phyloP scores from a whole-genome alignment of 768 basidiomycete species.

The Suillus sp. region DNA sequence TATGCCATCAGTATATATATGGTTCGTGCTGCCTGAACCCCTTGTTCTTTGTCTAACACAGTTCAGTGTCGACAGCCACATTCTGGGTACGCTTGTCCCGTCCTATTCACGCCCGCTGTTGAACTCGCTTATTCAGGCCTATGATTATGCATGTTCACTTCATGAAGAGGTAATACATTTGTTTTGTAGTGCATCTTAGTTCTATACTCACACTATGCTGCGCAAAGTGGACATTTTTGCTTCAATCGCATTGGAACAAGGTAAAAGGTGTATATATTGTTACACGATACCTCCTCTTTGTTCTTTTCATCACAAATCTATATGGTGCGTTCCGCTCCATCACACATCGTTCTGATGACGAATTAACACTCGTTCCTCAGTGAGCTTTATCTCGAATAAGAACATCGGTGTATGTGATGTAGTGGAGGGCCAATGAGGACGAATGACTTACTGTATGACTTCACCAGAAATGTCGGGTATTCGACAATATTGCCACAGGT shows the following conservation, averaged over 20 bases:
- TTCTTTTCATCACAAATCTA: background rate
- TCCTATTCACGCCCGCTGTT: too few relatives aligned
- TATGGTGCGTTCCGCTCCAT: constrained; percentile 2
- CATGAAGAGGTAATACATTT: background rate
- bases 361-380: background rate
- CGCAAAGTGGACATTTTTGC: background rate
- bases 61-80: background rate
- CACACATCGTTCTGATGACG: background rate
- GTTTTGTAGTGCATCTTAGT: background rate
- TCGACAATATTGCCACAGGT: background rate
- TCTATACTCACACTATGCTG: background rate
- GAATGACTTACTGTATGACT: background rate
- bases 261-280: background rate
- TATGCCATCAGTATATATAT: background rate
- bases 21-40: background rate
- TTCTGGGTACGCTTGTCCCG: background rate
- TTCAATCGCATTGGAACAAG: background rate
- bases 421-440: background rate
- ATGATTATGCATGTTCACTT: too few relatives aligned
- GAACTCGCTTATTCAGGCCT: too few relatives aligned
- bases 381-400: background rate
- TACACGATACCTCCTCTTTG: background rate
- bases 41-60: background rate
- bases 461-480: background rate
- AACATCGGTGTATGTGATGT: background rate